Percentiles rank a stretch among this genome's conserved stretches.
phyloP scores from a whole-genome alignment of 208 protist species.

The Kentomonas sorsogonicus region DNA sequence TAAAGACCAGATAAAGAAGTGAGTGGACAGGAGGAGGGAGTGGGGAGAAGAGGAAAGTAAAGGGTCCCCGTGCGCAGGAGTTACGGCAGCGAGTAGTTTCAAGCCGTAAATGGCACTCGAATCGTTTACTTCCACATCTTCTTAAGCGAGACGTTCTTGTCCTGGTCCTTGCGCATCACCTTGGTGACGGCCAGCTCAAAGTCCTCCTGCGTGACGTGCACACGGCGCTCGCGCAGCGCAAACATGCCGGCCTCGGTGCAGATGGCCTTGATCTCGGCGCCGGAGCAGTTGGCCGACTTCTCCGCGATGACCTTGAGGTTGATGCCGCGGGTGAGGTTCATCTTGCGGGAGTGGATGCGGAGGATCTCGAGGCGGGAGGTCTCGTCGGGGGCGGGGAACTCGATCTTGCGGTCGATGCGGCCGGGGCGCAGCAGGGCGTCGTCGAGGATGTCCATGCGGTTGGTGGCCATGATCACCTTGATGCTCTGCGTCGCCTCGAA shows the following conservation, averaged over 20 bases:
- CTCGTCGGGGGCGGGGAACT: conserved; percentile 97
- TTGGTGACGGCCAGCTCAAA: conserved; percentile 99
- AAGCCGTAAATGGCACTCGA: no score
- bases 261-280: conserved; percentile 98
- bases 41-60: no score
- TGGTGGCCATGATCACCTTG: conserved; percentile 99
- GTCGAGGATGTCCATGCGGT: conserved; percentile 99
- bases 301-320: conserved; percentile 97
- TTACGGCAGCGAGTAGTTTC: no score
- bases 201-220: conserved; percentile 99
- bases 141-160: conserved; percentile 96
- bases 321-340: conserved; percentile 99
- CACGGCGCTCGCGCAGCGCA: conserved; percentile 98
- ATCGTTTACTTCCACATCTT: conserved; percentile 94
- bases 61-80: no score
- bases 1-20: no score
- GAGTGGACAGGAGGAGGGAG: no score
- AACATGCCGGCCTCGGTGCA: conserved; percentile 98
- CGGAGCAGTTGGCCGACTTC: conserved; percentile 95
- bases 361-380: conserved; percentile 96
- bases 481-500: conserved; percentile 99
- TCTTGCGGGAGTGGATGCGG: conserved; percentile 99
- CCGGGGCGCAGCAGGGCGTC: conserved; percentile 98
- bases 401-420: conserved; percentile 99
- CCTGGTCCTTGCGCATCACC: conserved; percentile 98